Conservation (phyloP, 257 asterid genomes). For the Salvia rosmarinus region DNA sequence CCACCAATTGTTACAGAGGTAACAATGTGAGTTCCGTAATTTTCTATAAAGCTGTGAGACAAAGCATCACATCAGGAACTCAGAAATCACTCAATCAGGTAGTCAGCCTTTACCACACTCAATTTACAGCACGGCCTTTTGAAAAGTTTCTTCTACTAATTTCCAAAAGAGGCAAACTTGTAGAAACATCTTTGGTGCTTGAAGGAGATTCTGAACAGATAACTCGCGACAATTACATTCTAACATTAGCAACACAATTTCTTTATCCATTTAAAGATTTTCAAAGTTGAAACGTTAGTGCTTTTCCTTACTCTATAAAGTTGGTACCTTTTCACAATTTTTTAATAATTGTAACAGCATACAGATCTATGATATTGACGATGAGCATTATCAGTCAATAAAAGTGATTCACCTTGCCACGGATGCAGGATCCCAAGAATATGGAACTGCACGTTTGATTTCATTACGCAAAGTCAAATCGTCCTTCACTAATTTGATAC, state of each 20-base stretch:
- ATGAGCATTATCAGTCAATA: slow-evolving; percentile 14
- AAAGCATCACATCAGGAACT: slow-evolving; percentile 36
- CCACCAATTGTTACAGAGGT: slow-evolving; percentile 98
- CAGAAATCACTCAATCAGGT: slow-evolving; percentile 19
- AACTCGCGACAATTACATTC: slow-evolving; percentile 14
- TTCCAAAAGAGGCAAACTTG: not conserved
- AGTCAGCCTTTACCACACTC: not conserved
- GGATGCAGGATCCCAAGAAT: slow-evolving; percentile 95
- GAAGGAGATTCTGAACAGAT: slow-evolving; percentile 12
- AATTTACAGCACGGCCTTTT: not conserved
- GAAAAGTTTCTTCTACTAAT: not conserved
- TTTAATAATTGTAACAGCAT: not conserved
- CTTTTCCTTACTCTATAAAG: not conserved
- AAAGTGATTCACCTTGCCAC: slow-evolving; percentile 71
- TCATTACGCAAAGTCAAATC: slow-evolving; percentile 67
- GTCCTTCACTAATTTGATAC: slow-evolving; percentile 53
- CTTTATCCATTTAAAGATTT: not conserved
- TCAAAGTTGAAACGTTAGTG: not conserved
- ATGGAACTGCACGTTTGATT: slow-evolving; percentile 86
- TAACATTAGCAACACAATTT: not conserved
- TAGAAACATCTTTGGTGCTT: not conserved
- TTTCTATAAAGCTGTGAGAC: slow-evolving; percentile 88
- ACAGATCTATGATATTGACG: not conserved
- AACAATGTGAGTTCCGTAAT: slow-evolving; percentile 93
- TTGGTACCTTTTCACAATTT: not conserved